Evolutionary conservation across 768 basidiomycete species (phyloP), one percentile per base, ranked within the genome.

Genomic region (Fibroporia radiculosa): DNA sequence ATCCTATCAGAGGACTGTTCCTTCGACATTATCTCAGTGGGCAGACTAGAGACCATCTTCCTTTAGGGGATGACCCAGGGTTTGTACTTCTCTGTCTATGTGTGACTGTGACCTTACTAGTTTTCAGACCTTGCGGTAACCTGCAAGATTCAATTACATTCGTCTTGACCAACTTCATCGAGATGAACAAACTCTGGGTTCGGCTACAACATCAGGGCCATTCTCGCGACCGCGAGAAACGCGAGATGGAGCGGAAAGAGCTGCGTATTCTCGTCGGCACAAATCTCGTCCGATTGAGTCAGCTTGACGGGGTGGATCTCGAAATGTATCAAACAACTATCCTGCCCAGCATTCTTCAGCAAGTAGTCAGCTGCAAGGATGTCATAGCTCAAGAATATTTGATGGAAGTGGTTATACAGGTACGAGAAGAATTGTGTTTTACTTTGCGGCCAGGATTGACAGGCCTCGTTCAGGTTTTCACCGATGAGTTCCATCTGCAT

Each of bases 131-230:
- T 13, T 63, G 70, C 38, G 96, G 95, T 38, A 89, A 92, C 60
- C 72, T 99, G 2, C 84, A 93, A 66, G 96, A 99, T 64, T 97
- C 93, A 1, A 95, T 90, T 50, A 79, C 80, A 2, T 98, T 98
- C 61, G 93, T 97, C 31, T 74, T 99, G 48, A 97, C 93, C 48
- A 98, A 98, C 65, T 98, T 99, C 58, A 91, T 99, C 61, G 96
- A 99, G 61, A 99, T 98, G 95, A 98, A 98, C 75, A 99, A 98
- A 62, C 82, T 98, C 19, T 98, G 96, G 96, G 95, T 99, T 2
- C 88, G 96, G 31, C 74, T 98, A 10, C 96, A 98, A 63, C 96
- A 99, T 58, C 90, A 95, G 58, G 96, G 95, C 0, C 93, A 98
- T 58, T 96, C 93, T 1, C 79, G 92, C 37, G 96, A 99, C 62